Base-by-base conservation (phyloP, 768 basidiomycete species). In the Lactarius tabidus region DNA sequence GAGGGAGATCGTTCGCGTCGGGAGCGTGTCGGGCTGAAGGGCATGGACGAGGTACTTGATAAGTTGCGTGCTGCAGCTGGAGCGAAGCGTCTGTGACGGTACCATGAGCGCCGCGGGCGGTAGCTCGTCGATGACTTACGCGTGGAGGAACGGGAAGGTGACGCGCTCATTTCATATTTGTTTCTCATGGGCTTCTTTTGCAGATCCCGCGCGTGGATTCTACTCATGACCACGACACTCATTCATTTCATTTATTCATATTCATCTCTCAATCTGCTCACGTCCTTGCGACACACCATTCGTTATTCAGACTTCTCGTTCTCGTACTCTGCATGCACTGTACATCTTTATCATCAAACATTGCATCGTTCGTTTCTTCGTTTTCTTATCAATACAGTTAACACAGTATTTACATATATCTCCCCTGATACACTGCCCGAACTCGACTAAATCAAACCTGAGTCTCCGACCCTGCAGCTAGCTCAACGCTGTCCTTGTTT, bases 11-110 rank as follows among this genome's bases (percentile, higher is more conserved):
- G 65, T 17, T 20, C 57, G 29, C 67, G 67, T 41, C 60, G 60
- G 8, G 67, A 66, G 14, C 65, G 61, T 15, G 41, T 66, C 15
- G 65, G 65, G 61, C 51, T 62, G 33, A 66, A 64, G 48, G 69
- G 67, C 53, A 68, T 70, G 67, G 69, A 70, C 9, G 63, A 70
- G 58, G 60, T 68, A 36, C 64, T 70, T 18, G 67, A 70, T 45
- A 61, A 62, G 55, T 61, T 70, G 35, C 63, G 64, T 3, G 69
- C 57, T 20, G 59, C 63, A 9, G 69, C 67, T 56, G 64, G 58
- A 41, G 39, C 33, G 18, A 58, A 51, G 29, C 33, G 5, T 28
- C 26, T 33, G 17, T 56, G 41, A 57, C 31, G 55, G 57, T 51
- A 48, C 38, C 45, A 20, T 20, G 65, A 66, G 41, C 39, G 38